Evolutionary conservation across 768 basidiomycete species (phyloP), one percentile per base, ranked within the genome.

Genomic region (Kwoniella newhampshirensis): DNA sequence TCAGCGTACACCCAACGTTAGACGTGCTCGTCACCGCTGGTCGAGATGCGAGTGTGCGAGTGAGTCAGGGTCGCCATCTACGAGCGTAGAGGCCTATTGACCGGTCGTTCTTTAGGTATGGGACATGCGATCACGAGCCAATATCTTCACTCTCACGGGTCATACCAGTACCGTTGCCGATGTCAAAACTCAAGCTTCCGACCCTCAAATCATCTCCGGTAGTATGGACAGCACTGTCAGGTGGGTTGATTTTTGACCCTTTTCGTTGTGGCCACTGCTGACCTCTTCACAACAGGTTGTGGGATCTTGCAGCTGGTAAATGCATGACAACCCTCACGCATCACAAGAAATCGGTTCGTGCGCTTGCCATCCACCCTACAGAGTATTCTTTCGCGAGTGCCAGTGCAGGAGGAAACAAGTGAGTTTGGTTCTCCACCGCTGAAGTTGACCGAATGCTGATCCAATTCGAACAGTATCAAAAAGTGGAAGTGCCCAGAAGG

Each of bases 401-500:
- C 46, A 92, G 90, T 23, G 89, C 94, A 0, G 96, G 96, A n/a
- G 96, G 93, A 0, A 97, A 97, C 80, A 98, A 98, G 75, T 76
- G 56, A 57, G 75, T 66, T 20, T 0, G n/a, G n/a, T 28, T 27
- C 18, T 17, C 32, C 12, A 6, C 13, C 20, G 27, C 13, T 25
- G 17, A 12, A 28, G 18, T 20, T 17, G 44, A 27, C 13, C 21
- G 4, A 18, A 12, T 20, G 63, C 63, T 65, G 48, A 65, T 35
- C 18, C 40, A 8, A 8, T n/a, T 42, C 8, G 17, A 7, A 28
- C 57, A 76, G 73, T 77, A 97, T 99, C 80, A 99, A 99, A 75
- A 98, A 98, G 76, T 99, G 94, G 94, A 96, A 94, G 69, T 97
- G 91, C 67, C 96, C 96, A 4, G 91, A 97, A 62, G 96, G 96